These are phyloP conservation scores for Neonectria neomacrospora DNA, from an alignment of 2,329 filamentous ascomycete species.

Conservation along the genomic window DNA sequence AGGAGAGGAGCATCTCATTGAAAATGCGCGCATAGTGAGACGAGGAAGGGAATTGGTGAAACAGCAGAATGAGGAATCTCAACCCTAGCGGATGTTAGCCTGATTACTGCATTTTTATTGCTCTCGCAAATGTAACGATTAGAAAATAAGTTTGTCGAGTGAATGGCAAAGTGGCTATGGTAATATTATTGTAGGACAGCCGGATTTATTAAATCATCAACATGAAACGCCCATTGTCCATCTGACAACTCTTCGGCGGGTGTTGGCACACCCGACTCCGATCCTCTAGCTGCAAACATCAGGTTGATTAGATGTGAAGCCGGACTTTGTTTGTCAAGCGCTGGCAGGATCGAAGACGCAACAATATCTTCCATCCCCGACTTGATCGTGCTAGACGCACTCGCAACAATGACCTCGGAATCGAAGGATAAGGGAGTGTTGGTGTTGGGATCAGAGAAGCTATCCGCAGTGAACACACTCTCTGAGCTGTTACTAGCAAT, in stretches of 20 bases:
- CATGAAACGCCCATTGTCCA: background rate
- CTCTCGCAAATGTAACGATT: background rate
- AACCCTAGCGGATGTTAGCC: background rate
- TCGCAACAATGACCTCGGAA: background rate
- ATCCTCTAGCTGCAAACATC: background rate
- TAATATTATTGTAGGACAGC: slow-evolving; percentile 1
- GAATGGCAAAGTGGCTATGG: background rate
- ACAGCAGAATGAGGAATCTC: background rate
- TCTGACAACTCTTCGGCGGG: background rate
- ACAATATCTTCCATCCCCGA: slow-evolving; percentile 25
- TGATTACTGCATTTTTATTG: background rate
- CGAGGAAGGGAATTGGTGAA: slow-evolving; percentile 28
- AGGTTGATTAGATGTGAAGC: slow-evolving; percentile 2
- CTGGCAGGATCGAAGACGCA: slow-evolving; percentile 19
- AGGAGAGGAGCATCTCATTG: slow-evolving; percentile 17
- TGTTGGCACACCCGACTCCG: background rate
- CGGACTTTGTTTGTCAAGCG: slow-evolving; percentile 14
- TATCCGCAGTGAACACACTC: background rate
- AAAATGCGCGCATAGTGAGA: slow-evolving; percentile 29
- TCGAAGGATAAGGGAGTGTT: background rate
- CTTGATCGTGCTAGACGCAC: background rate
- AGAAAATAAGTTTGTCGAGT: background rate
- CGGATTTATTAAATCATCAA: slow-evolving; percentile 21
- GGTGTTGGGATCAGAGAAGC: background rate
- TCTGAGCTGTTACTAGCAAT: background rate